Conservation (phyloP, 2,329 filamentous ascomycete species). For the Arthrinium puccinioides region DNA sequence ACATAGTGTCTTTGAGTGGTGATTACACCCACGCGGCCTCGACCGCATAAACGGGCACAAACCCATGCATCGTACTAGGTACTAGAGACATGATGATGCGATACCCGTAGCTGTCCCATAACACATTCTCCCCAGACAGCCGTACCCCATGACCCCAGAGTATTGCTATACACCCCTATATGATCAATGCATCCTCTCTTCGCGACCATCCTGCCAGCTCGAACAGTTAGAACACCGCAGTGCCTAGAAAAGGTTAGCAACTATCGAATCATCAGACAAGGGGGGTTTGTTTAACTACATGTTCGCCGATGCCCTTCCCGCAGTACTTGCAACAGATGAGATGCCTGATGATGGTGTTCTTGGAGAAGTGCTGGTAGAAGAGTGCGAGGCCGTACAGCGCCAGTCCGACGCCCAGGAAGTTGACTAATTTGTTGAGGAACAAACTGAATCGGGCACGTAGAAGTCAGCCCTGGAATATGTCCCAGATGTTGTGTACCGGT, state of each 20-base stretch:
- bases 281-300: too few relatives aligned
- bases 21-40: too few relatives aligned
- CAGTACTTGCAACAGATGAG: constrained; percentile 64
- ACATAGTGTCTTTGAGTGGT: too few relatives aligned
- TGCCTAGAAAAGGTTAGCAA: constrained; percentile 21
- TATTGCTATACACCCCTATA: too few relatives aligned
- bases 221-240: constrained; percentile 48
- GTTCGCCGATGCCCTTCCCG: constrained; percentile 24
- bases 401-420: constrained; percentile 59
- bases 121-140: too few relatives aligned
- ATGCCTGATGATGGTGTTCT: constrained; percentile 65
- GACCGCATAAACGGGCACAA: too few relatives aligned
- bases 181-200: constrained; percentile 30
- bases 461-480: neutral
- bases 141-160: too few relatives aligned
- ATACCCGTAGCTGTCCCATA: too few relatives aligned
- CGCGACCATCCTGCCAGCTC: constrained; percentile 49
- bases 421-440: constrained; percentile 58
- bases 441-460: constrained; percentile 26
- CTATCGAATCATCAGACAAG: neutral
- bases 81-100: too few relatives aligned
- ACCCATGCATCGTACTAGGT: too few relatives aligned
- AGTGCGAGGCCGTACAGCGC: constrained; percentile 58
- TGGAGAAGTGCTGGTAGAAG: constrained; percentile 52
- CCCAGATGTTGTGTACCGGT: too few relatives aligned